phyloP scores from a whole-genome alignment of 2,329 filamentous ascomycete species.

The Ophiostoma sp. region DNA sequence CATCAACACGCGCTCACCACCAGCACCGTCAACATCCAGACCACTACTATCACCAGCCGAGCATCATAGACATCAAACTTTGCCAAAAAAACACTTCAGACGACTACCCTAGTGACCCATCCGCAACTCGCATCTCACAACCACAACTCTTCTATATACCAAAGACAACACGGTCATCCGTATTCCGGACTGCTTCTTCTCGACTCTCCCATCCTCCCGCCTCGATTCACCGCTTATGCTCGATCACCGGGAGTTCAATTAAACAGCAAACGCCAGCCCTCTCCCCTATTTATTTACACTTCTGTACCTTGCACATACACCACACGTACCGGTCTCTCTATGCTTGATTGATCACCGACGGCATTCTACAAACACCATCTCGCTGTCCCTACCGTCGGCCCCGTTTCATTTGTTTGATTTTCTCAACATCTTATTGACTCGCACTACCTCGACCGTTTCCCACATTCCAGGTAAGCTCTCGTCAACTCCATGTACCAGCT shows the following conservation, averaged over 20 bases:
- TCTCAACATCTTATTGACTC: constrained; percentile 1
- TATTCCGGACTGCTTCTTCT: no score
- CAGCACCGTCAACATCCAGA: not conserved
- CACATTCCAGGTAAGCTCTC: constrained; percentile 10
- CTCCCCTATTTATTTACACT: no score
- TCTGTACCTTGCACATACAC: no score
- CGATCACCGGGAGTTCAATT: not conserved
- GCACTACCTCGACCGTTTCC: constrained; percentile 1
- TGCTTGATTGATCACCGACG: constrained; percentile 7
- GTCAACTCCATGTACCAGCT: not conserved
- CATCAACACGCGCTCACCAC: constrained; percentile 1
- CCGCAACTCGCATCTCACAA: no score
- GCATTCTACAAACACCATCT: constrained; percentile 2
- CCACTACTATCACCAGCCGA: no score
- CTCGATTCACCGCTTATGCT: no score
- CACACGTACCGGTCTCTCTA: not conserved
- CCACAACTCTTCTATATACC: no score
- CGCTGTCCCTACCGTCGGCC: not conserved
- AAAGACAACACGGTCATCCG: no score
- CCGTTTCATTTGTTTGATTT: not conserved
- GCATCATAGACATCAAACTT: no score
- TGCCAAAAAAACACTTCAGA: no score
- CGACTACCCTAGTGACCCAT: no score
- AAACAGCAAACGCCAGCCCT: not conserved
- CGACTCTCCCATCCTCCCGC: no score